phyloP scores from a whole-genome alignment of 352 stramenopile species.

The Blastocystis sp. region DNA sequence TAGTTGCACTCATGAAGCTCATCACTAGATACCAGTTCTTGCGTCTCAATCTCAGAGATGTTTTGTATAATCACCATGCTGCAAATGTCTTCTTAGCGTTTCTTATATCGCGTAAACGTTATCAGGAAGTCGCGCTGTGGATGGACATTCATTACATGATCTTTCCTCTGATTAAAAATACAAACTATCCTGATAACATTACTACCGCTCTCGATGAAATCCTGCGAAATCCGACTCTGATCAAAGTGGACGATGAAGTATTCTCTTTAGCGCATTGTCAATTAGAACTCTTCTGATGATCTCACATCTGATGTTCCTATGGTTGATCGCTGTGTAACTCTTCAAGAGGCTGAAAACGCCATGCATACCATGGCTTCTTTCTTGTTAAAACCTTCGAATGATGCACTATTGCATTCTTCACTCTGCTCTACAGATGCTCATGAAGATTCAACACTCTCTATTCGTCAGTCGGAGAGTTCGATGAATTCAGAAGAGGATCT shows the following conservation, averaged over 20 bases:
- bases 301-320: neutral
- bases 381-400: neutral
- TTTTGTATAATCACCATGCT: conserved; percentile 23
- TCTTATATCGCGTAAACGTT: neutral
- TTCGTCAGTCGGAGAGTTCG: neutral
- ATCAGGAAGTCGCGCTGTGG: conserved; percentile 30
- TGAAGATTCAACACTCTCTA: neutral
- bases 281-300: neutral
- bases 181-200: neutral
- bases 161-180: neutral
- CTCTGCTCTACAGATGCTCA: neutral
- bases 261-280: neutral
- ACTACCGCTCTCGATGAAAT: neutral
- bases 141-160: conserved; percentile 58
- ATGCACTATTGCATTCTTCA: neutral
- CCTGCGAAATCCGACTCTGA: neutral
- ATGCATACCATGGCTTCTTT: neutral
- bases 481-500: neutral
- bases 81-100: conserved; percentile 19
- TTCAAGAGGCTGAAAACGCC: neutral
- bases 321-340: neutral
- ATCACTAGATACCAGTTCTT: conserved; percentile 22
- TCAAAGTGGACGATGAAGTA: neutral
- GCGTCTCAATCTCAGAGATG: conserved; percentile 26
- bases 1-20: neutral